phyloP scores from a whole-genome alignment of 768 basidiomycete species.

The Filobasidium floriforme region DNA sequence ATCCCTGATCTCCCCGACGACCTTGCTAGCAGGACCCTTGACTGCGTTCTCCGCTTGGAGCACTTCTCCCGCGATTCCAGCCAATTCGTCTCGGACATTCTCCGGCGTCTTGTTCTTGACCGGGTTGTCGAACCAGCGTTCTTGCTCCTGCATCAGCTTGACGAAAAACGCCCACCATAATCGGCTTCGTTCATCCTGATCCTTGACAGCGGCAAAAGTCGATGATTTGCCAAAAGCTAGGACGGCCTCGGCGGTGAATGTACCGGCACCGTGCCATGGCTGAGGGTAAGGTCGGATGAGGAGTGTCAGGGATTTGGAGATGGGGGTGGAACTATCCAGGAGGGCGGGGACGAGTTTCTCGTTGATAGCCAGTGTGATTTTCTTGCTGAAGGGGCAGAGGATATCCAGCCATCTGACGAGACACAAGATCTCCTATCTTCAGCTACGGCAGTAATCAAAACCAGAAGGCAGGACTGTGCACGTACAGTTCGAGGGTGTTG shows the following conservation, averaged over 20 bases:
- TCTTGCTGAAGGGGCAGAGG: slow-evolving; percentile 37
- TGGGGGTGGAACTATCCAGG: slow-evolving; percentile 41
- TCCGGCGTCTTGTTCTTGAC: slow-evolving; percentile 59
- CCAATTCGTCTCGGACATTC: slow-evolving; percentile 68
- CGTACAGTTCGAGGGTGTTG: slow-evolving; percentile 37
- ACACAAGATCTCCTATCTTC: background rate
- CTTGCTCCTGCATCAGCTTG: slow-evolving; percentile 62
- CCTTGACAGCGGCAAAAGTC: background rate
- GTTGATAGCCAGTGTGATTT: slow-evolving; percentile 32
- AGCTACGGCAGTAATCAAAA: background rate
- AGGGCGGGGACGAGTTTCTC: slow-evolving; percentile 35
- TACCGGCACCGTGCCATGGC: slow-evolving; percentile 48
- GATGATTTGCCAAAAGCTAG: slow-evolving; percentile 59
- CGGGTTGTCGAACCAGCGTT: slow-evolving; percentile 72
- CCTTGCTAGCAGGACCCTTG: slow-evolving; percentile 50
- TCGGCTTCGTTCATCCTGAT: background rate
- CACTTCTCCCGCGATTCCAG: slow-evolving; percentile 36
- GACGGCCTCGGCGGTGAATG: slow-evolving; percentile 69
- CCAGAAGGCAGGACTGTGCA: background rate
- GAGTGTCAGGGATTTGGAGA: slow-evolving; percentile 47
- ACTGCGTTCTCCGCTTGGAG: slow-evolving; percentile 49
- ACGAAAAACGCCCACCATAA: slow-evolving; percentile 69
- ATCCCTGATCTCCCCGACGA: slow-evolving; percentile 55
- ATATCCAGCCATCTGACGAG: slow-evolving; percentile 34
- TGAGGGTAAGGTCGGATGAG: slow-evolving; percentile 42